A percentile compares a stretch with the other conserved stretches of the same genome.
These are phyloP conservation scores for Lachnellula arida DNA, from an alignment of 2,329 filamentous ascomycete genomes.

Conservation along the genomic window DNA sequence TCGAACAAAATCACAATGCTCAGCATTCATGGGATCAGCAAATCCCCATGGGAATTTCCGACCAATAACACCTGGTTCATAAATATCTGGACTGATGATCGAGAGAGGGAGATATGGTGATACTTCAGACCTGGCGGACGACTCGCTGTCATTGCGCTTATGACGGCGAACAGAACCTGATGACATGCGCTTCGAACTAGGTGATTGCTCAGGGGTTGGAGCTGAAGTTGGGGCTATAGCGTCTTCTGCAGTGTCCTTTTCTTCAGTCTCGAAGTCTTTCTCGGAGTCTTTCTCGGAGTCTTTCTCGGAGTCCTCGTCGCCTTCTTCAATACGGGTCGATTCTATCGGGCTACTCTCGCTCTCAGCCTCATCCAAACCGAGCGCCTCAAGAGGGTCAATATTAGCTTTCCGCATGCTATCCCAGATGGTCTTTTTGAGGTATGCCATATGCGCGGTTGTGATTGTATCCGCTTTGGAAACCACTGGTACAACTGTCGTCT, in stretches of 20 bases:
- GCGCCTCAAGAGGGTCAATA: slow-evolving; percentile 80
- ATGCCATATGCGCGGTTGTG: slow-evolving; percentile 89
- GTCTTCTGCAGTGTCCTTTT: slow-evolving; percentile 30
- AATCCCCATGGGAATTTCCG: slow-evolving; percentile 96
- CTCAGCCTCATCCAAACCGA: slow-evolving; percentile 76
- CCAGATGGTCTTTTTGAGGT: slow-evolving; percentile 88
- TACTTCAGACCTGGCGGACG: slow-evolving; percentile 40
- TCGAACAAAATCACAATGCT: slow-evolving; percentile 90
- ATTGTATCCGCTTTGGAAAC: slow-evolving; percentile 97
- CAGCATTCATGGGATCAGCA: slow-evolving; percentile 83
- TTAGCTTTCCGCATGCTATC: slow-evolving; percentile 79
- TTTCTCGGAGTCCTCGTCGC: slow-evolving; percentile 38
- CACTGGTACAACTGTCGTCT: slow-evolving; percentile 92
- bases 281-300: slow-evolving; percentile 28
- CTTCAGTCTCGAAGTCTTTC: slow-evolving; percentile 17
- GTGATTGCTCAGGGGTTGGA: slow-evolving; percentile 16
- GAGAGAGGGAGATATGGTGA: slow-evolving; percentile 79
- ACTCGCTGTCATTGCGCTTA: slow-evolving; percentile 29
- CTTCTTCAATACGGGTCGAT: slow-evolving; percentile 49
- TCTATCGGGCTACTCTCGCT: slow-evolving; percentile 46
- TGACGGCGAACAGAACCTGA: slow-evolving; percentile 31
- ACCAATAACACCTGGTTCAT: slow-evolving; percentile 74
- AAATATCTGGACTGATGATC: slow-evolving; percentile 88
- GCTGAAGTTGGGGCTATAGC: slow-evolving; percentile 34
- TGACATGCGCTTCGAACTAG: slow-evolving; percentile 29